phyloP scores from a whole-genome alignment of 352 stramenopile genomes.

The Vaucheria bursata region DNA sequence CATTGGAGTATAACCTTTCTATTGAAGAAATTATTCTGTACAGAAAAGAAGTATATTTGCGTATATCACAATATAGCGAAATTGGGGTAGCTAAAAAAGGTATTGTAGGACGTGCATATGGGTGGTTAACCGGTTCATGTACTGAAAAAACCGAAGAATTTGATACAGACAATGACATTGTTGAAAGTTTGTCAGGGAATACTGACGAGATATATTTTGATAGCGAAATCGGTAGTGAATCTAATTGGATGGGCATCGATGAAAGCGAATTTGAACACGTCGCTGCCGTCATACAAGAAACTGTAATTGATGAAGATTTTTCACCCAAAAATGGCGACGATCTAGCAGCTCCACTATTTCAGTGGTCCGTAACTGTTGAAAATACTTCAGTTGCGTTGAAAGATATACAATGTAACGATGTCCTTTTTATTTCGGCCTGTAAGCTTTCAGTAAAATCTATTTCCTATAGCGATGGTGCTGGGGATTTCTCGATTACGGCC shows the following conservation, averaged over 20 bases:
- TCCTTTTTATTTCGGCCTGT: too few relatives aligned
- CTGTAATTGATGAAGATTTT: too few relatives aligned
- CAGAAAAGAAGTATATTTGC: constrained; percentile 17
- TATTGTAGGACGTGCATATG: constrained; percentile 19
- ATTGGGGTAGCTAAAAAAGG: constrained; percentile 1
- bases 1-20: constrained; percentile 28
- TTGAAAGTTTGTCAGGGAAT: too few relatives aligned
- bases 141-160: too few relatives aligned
- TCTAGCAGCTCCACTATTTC: constrained; percentile 8
- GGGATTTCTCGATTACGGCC: too few relatives aligned
- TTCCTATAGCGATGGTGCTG: too few relatives aligned
- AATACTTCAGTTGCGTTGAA: background rate
- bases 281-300: background rate
- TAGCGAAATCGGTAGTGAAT: constrained; percentile 11
- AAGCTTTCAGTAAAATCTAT: too few relatives aligned
- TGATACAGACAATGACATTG: too few relatives aligned
- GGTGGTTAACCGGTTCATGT: constrained; percentile 14
- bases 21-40: constrained; percentile 35
- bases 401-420: too few relatives aligned
- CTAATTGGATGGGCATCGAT: constrained; percentile 22
- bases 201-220: background rate
- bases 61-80: background rate
- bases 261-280: constrained; percentile 22
- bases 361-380: constrained; percentile 17
- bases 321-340: too few relatives aligned